Percentiles rank a stretch among this genome's conserved stretches.
Conservation (phyloP, 148 eudicot species). For the Rhododendron vialii region DNA sequence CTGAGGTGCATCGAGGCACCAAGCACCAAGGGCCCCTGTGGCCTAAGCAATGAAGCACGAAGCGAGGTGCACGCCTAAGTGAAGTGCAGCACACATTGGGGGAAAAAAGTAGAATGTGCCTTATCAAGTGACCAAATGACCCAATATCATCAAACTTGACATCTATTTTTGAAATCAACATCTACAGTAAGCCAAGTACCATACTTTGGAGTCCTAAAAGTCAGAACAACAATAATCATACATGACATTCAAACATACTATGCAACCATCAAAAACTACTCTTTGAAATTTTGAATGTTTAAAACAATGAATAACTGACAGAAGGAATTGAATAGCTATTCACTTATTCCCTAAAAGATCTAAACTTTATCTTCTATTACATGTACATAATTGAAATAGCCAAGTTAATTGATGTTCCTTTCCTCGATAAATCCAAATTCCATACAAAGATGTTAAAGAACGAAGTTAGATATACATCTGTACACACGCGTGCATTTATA, state of each 20-base stretch:
- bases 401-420: background rate
- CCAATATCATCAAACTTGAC: too few species aligned
- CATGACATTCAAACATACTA: too few species aligned
- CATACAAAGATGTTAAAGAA: background rate
- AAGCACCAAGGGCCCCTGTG: background rate
- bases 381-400: background rate
- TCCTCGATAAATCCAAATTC: background rate
- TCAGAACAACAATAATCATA: background rate
- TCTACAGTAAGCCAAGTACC: too few species aligned
- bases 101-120: too few species aligned
- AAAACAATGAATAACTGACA: background rate
- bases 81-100: too few species aligned
- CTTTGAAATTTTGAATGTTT: background rate
- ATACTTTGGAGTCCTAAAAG: too few species aligned
- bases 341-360: background rate
- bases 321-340: background rate
- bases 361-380: background rate
- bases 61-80: background rate
- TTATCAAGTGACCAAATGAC: background rate
- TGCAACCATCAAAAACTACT: background rate
- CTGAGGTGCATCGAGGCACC: background rate
- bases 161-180: background rate
- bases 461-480: background rate
- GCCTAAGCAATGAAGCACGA: background rate
- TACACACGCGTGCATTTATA: background rate